Percentiles rank a stretch among this genome's conserved stretches.
phyloP scores from a whole-genome alignment of 805 yeast genomes.

The Blastobotrys chiropterorum region DNA sequence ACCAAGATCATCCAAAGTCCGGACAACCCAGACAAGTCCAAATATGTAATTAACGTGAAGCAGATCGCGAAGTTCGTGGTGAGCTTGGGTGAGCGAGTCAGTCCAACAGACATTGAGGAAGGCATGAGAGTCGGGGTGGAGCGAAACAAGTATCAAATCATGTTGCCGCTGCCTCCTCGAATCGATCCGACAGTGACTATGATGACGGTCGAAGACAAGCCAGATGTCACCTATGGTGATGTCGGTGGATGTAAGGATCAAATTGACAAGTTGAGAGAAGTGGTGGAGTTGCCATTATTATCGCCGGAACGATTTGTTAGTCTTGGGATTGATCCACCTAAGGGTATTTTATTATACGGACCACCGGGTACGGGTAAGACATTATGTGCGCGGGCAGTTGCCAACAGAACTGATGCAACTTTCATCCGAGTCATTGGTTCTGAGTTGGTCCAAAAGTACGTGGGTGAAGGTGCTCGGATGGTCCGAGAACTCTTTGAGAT shows the following conservation, averaged over 20 bases:
- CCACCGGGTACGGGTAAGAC: constrained; percentile 99
- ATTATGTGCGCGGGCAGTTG: constrained; percentile 97
- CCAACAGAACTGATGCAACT: constrained; percentile 98
- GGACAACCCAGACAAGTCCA: constrained; percentile 79
- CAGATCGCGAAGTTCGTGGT: constrained; percentile 98
- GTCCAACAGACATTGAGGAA: constrained; percentile 98
- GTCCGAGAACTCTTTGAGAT: constrained; percentile 96
- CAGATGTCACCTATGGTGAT: constrained; percentile 96
- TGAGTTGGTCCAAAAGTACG: constrained; percentile 95
- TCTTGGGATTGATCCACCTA: constrained; percentile 97
- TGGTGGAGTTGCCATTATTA: constrained; percentile 86
- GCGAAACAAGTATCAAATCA: constrained; percentile 93
- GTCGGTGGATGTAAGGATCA: constrained; percentile 99
- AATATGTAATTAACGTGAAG: constrained; percentile 92
- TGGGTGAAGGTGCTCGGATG: constrained; percentile 99
- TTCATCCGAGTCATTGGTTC: constrained; percentile 98
- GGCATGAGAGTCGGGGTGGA: constrained; percentile 99
- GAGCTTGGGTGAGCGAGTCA: constrained; percentile 90
- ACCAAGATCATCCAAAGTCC: constrained; percentile 75
- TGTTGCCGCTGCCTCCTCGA: constrained; percentile 94
- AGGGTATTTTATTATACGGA: constrained; percentile 92
- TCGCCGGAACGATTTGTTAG: constrained; percentile 97
- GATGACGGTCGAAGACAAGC: constrained; percentile 99
- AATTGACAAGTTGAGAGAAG: constrained; percentile 92
- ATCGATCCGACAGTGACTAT: constrained; percentile 97